Evolutionary conservation across 768 basidiomycete species (phyloP).

Genomic region (Serendipita sp.): DNA sequence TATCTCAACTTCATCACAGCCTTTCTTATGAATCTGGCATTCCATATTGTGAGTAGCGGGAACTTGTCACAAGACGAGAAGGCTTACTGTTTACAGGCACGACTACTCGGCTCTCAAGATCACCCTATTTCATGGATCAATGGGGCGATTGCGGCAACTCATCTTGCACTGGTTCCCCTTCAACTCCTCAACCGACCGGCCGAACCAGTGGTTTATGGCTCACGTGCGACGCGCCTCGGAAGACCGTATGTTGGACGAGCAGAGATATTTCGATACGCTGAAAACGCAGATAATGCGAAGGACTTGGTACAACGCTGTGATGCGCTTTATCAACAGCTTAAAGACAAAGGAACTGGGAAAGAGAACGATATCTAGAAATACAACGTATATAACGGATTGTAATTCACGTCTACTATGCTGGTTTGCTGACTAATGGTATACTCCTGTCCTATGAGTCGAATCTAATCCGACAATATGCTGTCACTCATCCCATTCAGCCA

Average conservation of each 20-base stretch:
- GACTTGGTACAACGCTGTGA: constrained; percentile 43
- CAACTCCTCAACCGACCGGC: constrained; percentile 24
- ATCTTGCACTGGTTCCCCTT: constrained; percentile 48
- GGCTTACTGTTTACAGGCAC: constrained; percentile 31
- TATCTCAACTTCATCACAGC: constrained; percentile 8
- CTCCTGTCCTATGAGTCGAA: no score
- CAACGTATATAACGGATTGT: no score
- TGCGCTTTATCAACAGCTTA: constrained; percentile 24
- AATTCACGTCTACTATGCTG: no score
- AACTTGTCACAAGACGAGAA: background rate
- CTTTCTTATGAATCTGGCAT: background rate
- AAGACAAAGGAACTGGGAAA: no score
- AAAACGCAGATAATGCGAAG: constrained; percentile 31
- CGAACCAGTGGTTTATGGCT: constrained; percentile 20
- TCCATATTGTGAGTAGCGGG: constrained; percentile 7
- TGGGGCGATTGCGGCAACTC: constrained; percentile 50
- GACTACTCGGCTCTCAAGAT: constrained; percentile 48
- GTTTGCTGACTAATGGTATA: no score
- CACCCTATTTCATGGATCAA: constrained; percentile 48
- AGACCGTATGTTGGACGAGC: constrained; percentile 33
- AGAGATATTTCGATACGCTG: constrained; percentile 36
- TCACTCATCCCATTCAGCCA: no score
- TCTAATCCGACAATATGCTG: no score
- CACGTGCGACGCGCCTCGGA: constrained; percentile 45
- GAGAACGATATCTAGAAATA: no score